Base-by-base conservation (phyloP, 805 yeast genomes). In the Kodamaea nitidulidarum region DNA sequence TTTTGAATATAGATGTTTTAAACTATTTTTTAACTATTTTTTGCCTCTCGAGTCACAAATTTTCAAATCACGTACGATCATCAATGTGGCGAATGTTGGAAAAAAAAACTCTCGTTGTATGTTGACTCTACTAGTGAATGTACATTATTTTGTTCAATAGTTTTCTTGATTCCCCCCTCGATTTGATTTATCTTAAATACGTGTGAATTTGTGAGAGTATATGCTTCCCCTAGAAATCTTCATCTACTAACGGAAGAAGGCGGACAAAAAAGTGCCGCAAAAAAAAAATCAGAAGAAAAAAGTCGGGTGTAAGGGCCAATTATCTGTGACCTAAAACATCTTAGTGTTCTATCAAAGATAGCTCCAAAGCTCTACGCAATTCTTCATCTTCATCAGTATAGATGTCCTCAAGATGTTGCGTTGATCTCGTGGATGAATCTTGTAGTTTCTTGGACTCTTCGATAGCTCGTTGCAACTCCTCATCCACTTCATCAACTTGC, bases 311-410 rank as follows among this genome's bases (percentile, higher is more conserved):
- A 20, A 20, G 22, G 22, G 8, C 8, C 8, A 20, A 8, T 20
- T 8, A 8, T 20, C 8, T 20, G 8, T 20, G 8, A 8, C 22
- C 22, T 20, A 8, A 20, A 20, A 10, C n/a, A 7, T 7, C 10
- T 35, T 25, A 49, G 26, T 49, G 55, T 24, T 54, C 59, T 3
- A 44, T 12, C 25, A 54, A 38, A 14, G 63, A 55, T n/a, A 54
- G 37, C 32, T 51, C 50, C 24, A 58, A 35, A 5, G 45, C 50
- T 18, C 47, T 28, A 25, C 44, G 38, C 10, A 58, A 32, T 20
- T 49, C 51, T 18, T 55, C 58, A 15, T 55, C 41, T 16, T 38
- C 41, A 50, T 15, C 49, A 40, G 17, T 15, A 3, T 24, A 36
- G 6, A 10, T 30, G 32, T 25, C 39, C 36, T 4, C n/a, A 7